These are phyloP conservation scores for Paecilomyces variotii DNA, from an alignment of 2,329 filamentous ascomycete genomes.

Conservation along the genomic window DNA sequence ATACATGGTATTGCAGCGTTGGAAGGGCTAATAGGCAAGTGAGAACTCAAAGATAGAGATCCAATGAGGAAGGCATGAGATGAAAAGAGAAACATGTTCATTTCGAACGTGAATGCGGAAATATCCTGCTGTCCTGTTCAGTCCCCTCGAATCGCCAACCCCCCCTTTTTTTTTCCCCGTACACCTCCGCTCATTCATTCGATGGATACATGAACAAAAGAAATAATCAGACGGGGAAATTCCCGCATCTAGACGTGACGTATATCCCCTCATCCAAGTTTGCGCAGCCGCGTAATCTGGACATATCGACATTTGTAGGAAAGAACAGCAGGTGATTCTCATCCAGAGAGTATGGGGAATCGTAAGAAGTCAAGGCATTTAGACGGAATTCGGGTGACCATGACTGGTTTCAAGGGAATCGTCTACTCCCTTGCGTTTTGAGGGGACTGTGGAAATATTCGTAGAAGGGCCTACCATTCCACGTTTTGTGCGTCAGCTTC, in stretches of 20 bases:
- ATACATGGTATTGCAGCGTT: not conserved
- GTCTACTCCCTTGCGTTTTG: slow-evolving; percentile 26
- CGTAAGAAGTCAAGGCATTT: not conserved
- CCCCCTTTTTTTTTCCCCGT: not conserved
- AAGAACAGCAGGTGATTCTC: not conserved
- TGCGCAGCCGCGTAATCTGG: not conserved
- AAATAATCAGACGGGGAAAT: not conserved
- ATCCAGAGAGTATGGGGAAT: not conserved
- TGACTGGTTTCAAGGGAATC: slow-evolving; percentile 8
- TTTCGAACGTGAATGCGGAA: not conserved
- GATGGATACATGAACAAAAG: not conserved
- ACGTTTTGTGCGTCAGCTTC: slow-evolving; percentile 18
- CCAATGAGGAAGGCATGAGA: not conserved
- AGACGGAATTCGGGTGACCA: not conserved
- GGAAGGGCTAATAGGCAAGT: not conserved
- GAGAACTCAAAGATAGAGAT: not conserved
- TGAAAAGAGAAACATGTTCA: not conserved
- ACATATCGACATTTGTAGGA: not conserved
- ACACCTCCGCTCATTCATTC: not conserved
- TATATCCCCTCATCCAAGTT: not conserved
- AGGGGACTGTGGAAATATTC: slow-evolving; percentile 6
- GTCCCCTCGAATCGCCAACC: not conserved
- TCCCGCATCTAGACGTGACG: not conserved
- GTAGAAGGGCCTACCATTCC: slow-evolving; percentile 20
- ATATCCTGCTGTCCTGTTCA: not conserved